phyloP scores from a whole-genome alignment of 106 monocot species.

The Acanthochlamys bracteata region DNA sequence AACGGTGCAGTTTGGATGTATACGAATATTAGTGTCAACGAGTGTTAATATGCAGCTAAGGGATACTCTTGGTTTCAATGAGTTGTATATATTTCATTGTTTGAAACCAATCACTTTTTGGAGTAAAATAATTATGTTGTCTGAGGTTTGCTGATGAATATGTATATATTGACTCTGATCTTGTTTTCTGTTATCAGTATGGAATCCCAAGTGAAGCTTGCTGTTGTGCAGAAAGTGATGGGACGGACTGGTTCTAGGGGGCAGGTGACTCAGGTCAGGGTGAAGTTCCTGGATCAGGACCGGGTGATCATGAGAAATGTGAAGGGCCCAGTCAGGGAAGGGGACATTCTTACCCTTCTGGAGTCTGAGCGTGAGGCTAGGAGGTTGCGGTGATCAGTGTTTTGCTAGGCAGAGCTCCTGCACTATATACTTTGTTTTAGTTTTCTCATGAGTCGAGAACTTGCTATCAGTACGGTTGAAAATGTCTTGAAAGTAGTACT shows the following conservation, averaged over 20 bases:
- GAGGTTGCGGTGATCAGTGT: neutral
- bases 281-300: neutral
- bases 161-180: too few species aligned
- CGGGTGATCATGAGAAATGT: neutral
- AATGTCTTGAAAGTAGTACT: too few species aligned
- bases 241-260: neutral
- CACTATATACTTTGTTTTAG: neutral
- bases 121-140: too few species aligned
- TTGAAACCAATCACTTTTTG: too few species aligned
- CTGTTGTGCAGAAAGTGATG: neutral
- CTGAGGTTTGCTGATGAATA: too few species aligned
- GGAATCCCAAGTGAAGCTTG: neutral
- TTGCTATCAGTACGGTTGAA: too few species aligned
- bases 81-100: too few species aligned
- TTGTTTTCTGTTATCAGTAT: neutral
- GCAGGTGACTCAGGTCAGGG: neutral
- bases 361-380: slow-evolving; percentile 1
- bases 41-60: too few species aligned
- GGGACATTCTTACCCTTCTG: neutral
- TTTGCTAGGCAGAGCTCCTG: neutral
- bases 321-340: neutral
- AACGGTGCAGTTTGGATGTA: too few species aligned
- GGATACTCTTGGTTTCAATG: too few species aligned
- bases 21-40: too few species aligned
- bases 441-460: neutral